phyloP scores from a whole-genome alignment of 768 basidiomycete genomes.

The Amyloporia xantha region DNA sequence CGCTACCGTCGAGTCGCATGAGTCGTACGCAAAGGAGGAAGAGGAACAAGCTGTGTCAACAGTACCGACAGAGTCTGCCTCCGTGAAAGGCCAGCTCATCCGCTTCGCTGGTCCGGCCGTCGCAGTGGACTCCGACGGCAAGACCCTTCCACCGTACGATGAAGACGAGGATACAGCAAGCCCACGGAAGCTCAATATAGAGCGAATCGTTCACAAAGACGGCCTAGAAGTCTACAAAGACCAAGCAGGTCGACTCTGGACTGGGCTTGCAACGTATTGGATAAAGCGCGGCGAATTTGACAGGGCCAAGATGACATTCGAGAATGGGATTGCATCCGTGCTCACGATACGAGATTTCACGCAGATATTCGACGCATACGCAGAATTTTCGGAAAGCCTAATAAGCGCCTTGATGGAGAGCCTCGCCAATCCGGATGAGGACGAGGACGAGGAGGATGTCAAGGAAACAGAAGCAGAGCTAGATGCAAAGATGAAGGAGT shows the following conservation, averaged over 20 bases:
- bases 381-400: slow-evolving; percentile 87
- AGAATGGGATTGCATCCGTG: slow-evolving; percentile 75
- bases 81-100: slow-evolving; percentile 56
- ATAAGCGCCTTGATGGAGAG: slow-evolving; percentile 87
- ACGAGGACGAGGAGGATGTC: slow-evolving; percentile 70
- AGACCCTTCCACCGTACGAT: slow-evolving; percentile 47
- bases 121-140: slow-evolving; percentile 43
- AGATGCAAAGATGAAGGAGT: slow-evolving; percentile 83
- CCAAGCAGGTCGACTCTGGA: slow-evolving; percentile 94
- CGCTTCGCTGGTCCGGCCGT: slow-evolving; percentile 65
- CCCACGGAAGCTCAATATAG: slow-evolving; percentile 72
- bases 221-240: slow-evolving; percentile 90
- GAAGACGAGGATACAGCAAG: slow-evolving; percentile 81
- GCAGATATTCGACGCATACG: slow-evolving; percentile 95
- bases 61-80: slow-evolving; percentile 32
- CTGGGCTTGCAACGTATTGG: slow-evolving; percentile 96
- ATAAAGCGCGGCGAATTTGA: slow-evolving; percentile 96
- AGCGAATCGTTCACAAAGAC: slow-evolving; percentile 76
- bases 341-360: slow-evolving; percentile 95
- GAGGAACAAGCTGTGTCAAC: slow-evolving; percentile 19
- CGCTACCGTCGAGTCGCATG: slow-evolving; percentile 57
- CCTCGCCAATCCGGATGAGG: slow-evolving; percentile 70
- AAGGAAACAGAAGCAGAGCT: slow-evolving; percentile 78
- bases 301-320: slow-evolving; percentile 81
- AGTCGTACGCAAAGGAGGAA: slow-evolving; percentile 39